Evolutionary conservation across 164 flowering plant species (phyloP), one percentile per base, ranked within the genome.

Genomic region (Dillenia turbinata): DNA sequence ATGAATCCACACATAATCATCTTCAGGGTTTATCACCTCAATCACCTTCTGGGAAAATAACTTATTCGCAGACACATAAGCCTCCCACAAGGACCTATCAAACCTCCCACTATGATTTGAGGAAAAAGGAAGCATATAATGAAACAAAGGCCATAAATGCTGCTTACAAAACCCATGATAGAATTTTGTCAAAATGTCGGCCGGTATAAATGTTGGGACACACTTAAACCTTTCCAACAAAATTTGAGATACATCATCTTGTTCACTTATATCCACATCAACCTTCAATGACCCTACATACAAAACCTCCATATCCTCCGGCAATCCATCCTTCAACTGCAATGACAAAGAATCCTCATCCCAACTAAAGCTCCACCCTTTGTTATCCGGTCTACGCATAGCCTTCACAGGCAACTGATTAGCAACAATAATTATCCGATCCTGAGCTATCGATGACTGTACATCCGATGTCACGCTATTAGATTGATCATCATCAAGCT

Each of bases 1-100:
- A 71, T 88, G 94, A 44, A 88, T 84, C 94, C 94, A 88, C 0
- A 88, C 84, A 71, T 61, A 88, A 66, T 88, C 94, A 65, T 88
- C 90, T 44, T 88, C 94, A 1, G 94, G 90, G 65, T 81, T 88
- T 60, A 88, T 78, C 52, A 88, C 85, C 75, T 88, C 94, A 52
- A 84, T 79, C 49, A 88, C 89, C 79, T 65, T 82, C 67, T 88
- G 83, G 0, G 87, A 80, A 69, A 88, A 88, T 24, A 85, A 71
- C 69, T 85, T 88, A 65, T 88, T 88, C 0, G 86, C 94, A 3
- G 86, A 61, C 17, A 88, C 94, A 74, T 88, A 88, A 0, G 94
- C 90, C 73, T 88, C 87, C 94, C 94, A 88, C 63, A 79, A 44
- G 50, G 87, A 73, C 50, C 90, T 68, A 64, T 88, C 89, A 65